Base-by-base conservation (phyloP, 805 yeast species). In the Zygosaccharomyces kombuchaensis region DNA sequence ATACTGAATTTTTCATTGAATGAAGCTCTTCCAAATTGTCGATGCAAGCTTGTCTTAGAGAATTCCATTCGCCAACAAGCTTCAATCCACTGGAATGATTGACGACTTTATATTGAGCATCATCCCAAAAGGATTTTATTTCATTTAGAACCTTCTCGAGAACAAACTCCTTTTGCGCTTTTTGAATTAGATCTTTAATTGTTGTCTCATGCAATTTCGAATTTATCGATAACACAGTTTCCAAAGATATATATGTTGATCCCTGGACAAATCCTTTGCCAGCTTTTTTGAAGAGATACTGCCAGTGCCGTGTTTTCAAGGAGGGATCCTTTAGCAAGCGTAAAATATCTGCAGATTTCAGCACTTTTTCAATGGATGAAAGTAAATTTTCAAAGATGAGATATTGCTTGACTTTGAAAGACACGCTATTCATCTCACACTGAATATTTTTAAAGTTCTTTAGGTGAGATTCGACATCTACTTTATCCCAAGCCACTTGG, bases 1-100 rank as follows among this genome's bases (percentile, higher is more conserved):
- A 79, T 0, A 80, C 73, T 0, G 96, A 88, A 50, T 76, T 73
- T 44, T 75, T 80, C 87, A 89, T 87, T 1, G 91, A 78, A 0
- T 71, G 56, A 38, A 91, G 68, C 0, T 83, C 72, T 35, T 76
- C 77, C 39, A 87, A 56, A 58, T 87, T 84, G 17, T 78, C 82
- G 1, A 72, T 71, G 34, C 82, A 75, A 10, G 72, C 72, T 29
- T 78, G 81, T 47, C 85, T 77, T 3, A 89, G 51, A 0, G 48
- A 53, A 40, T 80, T 82, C 86, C 96, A 87, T 41, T 82, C 81
- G 38, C 72, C 77, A 4, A 90, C 77, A 27, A 88, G 67, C 2
- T 76, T 63, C 47, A 77, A 69, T 23, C 76, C 75, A 25, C 74
- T 71, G 40, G 73, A 72, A 58, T 75, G 83, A 22, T 72, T 70